These are phyloP conservation scores for Zygotorulaspora chibaensis DNA, from an alignment of 805 yeast genomes.

Conservation along the genomic window DNA sequence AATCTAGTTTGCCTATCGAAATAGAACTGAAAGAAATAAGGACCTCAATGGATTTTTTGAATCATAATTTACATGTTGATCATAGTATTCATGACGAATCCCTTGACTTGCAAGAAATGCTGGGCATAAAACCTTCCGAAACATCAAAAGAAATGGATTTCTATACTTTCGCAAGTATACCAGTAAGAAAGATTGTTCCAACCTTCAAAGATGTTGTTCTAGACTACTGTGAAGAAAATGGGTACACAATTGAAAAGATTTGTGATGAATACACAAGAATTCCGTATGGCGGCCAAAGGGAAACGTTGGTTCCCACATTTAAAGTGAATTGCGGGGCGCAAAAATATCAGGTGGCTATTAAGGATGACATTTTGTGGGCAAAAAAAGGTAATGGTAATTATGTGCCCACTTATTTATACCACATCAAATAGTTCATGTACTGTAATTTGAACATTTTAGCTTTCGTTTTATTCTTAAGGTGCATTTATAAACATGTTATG, in stretches of 20 bases:
- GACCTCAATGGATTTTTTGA: slow-evolving; percentile 11
- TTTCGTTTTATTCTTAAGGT: background rate
- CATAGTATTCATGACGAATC: slow-evolving; percentile 21
- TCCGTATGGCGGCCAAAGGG: slow-evolving; percentile 28
- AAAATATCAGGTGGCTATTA: slow-evolving; percentile 39
- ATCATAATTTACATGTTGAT: background rate
- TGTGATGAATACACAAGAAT: slow-evolving; percentile 17
- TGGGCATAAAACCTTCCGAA: slow-evolving; percentile 3
- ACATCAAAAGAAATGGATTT: background rate
- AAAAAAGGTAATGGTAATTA: slow-evolving; percentile 14
- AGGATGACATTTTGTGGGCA: slow-evolving; percentile 63
- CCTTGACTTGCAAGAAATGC: slow-evolving; percentile 10
- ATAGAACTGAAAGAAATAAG: slow-evolving; percentile 14
- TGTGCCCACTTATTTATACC: slow-evolving; percentile 12
- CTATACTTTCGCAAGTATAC: slow-evolving; percentile 33
- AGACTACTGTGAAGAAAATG: slow-evolving; percentile 50
- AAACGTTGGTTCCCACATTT: slow-evolving; percentile 24
- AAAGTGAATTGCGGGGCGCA: slow-evolving; percentile 8
- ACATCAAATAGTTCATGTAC: slow-evolving; percentile 2
- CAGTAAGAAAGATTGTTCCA: slow-evolving; percentile 40
- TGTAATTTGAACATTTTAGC: background rate
- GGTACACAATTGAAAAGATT: slow-evolving; percentile 33
- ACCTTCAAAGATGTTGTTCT: slow-evolving; percentile 65
- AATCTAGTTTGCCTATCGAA: slow-evolving; percentile 6
- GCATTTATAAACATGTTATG: background rate